Evolutionary conservation across 2,329 filamentous ascomycete species (phyloP).

Genomic region (Ophiostoma triangulosporum): DNA sequence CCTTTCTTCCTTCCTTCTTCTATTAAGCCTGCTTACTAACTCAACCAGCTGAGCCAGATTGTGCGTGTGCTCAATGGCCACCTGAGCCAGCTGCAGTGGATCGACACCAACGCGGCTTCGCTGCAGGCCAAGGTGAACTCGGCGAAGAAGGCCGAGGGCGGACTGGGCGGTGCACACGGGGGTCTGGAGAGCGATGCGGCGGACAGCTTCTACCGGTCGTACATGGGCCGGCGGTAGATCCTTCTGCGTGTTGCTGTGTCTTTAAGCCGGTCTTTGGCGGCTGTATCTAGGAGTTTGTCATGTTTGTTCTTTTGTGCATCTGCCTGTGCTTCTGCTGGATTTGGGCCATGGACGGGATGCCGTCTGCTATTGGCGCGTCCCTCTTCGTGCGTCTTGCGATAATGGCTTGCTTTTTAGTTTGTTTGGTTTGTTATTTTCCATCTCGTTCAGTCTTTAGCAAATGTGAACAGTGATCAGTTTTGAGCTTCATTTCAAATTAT

Average conservation of each 20-base stretch:
- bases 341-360: neutral
- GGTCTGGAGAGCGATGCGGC: constrained; percentile 56
- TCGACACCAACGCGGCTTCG: constrained; percentile 71
- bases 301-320: neutral
- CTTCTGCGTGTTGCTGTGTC: neutral
- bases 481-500: neutral
- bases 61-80: constrained; percentile 91
- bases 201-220: constrained; percentile 85
- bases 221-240: constrained; percentile 55
- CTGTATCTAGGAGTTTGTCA: neutral
- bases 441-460: no score
- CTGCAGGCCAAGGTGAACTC: constrained; percentile 71
- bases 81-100: constrained; percentile 81
- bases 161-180: constrained; percentile 41
- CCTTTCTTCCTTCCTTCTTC: neutral
- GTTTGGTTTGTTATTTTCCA: no score
- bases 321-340: neutral
- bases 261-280: neutral
- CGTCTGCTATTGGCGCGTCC: neutral
- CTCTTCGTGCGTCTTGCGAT: no score
- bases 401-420: no score
- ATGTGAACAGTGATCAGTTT: no score
- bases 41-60: constrained; percentile 72
- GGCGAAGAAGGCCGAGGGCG: constrained; percentile 66
- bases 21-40: constrained; percentile 4